Percentiles rank a stretch among this genome's conserved stretches.
phyloP scores from a whole-genome alignment of 768 basidiomycete genomes.

The Melanogaster broomeanus region DNA sequence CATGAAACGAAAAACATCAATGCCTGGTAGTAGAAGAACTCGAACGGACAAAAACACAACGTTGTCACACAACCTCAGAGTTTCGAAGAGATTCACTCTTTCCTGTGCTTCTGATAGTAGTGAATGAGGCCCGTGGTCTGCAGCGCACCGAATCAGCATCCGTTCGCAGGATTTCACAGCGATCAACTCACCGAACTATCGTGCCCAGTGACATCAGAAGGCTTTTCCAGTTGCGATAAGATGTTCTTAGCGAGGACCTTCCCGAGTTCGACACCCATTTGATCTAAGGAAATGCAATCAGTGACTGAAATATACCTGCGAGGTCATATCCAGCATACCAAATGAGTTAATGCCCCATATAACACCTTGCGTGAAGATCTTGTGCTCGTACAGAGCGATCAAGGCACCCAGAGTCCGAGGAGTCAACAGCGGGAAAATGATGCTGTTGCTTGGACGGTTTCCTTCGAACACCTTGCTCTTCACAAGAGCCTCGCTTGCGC shows the following conservation, averaged over 20 bases:
- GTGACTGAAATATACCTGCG: background rate
- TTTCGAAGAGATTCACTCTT: constrained; percentile 47
- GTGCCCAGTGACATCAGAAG: constrained; percentile 80
- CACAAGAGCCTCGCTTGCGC: constrained; percentile 79
- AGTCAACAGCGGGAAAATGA: constrained; percentile 91
- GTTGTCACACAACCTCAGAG: constrained; percentile 32
- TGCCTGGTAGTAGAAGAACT: constrained; percentile 19
- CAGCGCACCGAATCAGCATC: constrained; percentile 6
- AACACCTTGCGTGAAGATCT: constrained; percentile 97
- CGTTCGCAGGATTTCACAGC: background rate
- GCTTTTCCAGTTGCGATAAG: constrained; percentile 79
- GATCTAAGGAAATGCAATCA: constrained; percentile 52
- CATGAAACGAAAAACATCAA: constrained; percentile 17
- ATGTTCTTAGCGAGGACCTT: constrained; percentile 98
- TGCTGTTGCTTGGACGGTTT: constrained; percentile 94
- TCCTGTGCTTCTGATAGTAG: constrained; percentile 91
- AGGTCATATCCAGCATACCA: constrained; percentile 49
- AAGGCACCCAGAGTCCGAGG: constrained; percentile 87
- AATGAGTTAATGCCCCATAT: constrained; percentile 99
- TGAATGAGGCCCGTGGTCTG: constrained; percentile 96
- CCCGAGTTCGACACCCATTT: constrained; percentile 99
- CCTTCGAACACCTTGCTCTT: constrained; percentile 99
- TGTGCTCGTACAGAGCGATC: constrained; percentile 95
- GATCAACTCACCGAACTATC: constrained; percentile 68
- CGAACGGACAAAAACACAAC: constrained; percentile 17